Evolutionary conservation across 1,284 basidiomycete genomes (phyloP).

Genomic region (Boletus semigastroideus): DNA sequence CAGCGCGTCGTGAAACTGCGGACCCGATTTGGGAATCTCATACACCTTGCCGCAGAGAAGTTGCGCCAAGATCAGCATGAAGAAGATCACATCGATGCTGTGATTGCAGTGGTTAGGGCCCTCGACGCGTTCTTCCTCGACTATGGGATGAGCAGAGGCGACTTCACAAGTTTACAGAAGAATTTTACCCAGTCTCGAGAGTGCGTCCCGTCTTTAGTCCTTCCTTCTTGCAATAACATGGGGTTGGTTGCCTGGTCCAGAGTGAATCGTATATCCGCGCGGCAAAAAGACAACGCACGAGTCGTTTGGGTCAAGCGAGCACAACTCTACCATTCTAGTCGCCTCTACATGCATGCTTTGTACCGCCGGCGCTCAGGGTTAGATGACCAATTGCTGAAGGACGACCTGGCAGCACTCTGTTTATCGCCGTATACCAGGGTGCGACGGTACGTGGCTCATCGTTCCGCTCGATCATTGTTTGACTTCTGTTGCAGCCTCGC

Average conservation of each 20-base stretch:
- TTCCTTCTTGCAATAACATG: background rate
- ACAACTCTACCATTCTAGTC: conserved; percentile 70
- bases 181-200: conserved; percentile 67
- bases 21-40: conserved; percentile 65
- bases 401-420: conserved; percentile 80
- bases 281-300: conserved; percentile 75
- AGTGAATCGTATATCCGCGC: conserved; percentile 64
- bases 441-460: conserved; percentile 50
- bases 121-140: conserved; percentile 76
- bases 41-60: conserved; percentile 70
- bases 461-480: background rate
- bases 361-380: conserved; percentile 80
- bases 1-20: conserved; percentile 64
- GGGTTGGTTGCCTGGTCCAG: conserved; percentile 35
- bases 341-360: conserved; percentile 76
- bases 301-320: conserved; percentile 80
- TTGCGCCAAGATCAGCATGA: conserved; percentile 54
- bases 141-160: conserved; percentile 63
- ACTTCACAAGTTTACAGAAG: conserved; percentile 65
- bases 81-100: conserved; percentile 93
- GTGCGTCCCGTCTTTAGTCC: conserved; percentile 41
- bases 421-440: conserved; percentile 84
- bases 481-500: conserved; percentile 53
- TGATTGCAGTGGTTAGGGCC: conserved; percentile 66
- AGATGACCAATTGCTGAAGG: conserved; percentile 74